These are phyloP conservation scores for Rhizophora mangle DNA, from an alignment of 345 rosid species.

Conservation along the genomic window DNA sequence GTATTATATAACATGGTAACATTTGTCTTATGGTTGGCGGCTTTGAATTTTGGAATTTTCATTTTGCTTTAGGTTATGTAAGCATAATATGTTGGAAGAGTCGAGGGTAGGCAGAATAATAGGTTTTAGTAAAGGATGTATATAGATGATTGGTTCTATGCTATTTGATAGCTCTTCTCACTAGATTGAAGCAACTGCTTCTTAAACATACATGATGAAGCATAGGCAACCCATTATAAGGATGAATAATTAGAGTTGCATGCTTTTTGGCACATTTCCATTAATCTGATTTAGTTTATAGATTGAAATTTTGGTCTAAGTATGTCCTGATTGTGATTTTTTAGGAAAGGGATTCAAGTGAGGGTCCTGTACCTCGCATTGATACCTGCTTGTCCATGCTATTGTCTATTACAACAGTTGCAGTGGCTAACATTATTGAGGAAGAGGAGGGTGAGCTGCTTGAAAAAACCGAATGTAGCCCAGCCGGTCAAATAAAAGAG, in stretches of 20 bases:
- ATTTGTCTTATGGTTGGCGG: background rate
- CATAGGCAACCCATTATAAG: no score
- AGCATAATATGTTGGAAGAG: no score
- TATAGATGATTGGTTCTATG: no score
- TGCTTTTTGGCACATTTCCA: background rate
- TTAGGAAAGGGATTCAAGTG: slow-evolving; percentile 87
- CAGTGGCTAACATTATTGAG: slow-evolving; percentile 75
- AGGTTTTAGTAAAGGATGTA: no score
- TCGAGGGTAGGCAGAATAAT: background rate
- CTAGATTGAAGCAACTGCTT: background rate
- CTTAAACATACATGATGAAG: background rate
- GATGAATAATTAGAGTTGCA: background rate
- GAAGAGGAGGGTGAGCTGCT: slow-evolving; percentile 80
- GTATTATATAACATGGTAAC: no score
- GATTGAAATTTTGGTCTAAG: background rate
- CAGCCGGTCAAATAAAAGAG: slow-evolving; percentile 48
- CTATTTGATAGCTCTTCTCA: no score
- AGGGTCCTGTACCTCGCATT: slow-evolving; percentile 85
- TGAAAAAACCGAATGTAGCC: slow-evolving; percentile 43
- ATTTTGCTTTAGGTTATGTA: background rate
- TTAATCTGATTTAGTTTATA: background rate
- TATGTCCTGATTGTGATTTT: slow-evolving; percentile 13
- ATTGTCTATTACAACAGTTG: slow-evolving; percentile 69
- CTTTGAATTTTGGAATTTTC: background rate
- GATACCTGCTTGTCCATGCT: slow-evolving; percentile 85